Percentiles rank a stretch among this genome's conserved stretches.
These are phyloP conservation scores for Striga hermonthica DNA, from an alignment of 305 asterid genomes.

Conservation along the genomic window DNA sequence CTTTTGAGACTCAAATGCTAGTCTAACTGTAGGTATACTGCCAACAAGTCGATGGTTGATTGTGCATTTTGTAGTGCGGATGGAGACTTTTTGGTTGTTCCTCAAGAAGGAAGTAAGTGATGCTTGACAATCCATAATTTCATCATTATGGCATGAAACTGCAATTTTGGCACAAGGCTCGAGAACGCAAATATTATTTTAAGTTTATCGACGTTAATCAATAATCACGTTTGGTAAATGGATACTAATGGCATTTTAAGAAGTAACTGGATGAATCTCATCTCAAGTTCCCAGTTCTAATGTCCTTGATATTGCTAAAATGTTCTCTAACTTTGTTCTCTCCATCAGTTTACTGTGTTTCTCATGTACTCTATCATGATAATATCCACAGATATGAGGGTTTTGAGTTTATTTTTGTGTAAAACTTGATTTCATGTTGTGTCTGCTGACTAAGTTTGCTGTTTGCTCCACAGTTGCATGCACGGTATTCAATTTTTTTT, in stretches of 20 bases:
- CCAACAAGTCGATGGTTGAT: conserved; percentile 86
- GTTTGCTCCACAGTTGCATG: no score
- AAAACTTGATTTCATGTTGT: no score
- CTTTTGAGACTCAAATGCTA: conserved; percentile 24
- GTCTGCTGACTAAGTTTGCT: no score
- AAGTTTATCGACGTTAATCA: background rate
- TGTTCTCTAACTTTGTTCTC: conserved; percentile 1
- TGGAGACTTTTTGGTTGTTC: conserved; percentile 94
- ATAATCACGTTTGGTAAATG: conserved; percentile 9
- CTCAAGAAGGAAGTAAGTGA: conserved; percentile 91
- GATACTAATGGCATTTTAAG: conserved; percentile 12
- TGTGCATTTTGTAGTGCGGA: conserved; percentile 96
- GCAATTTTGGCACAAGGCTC: conserved; percentile 11
- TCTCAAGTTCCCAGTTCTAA: conserved; percentile 23
- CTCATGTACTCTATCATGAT: conserved; percentile 8
- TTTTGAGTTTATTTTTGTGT: background rate
- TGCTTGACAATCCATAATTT: conserved; percentile 22
- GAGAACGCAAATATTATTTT: background rate
- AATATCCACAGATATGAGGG: conserved; percentile 3
- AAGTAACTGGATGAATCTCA: conserved; percentile 6
- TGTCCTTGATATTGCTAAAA: conserved; percentile 18
- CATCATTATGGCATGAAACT: conserved; percentile 13
- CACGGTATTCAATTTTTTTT: background rate
- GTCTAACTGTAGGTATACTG: conserved; percentile 61
- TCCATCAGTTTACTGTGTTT: conserved; percentile 13